Evolutionary conservation across 441 rosid species (phyloP).

Genomic region (Arabidopsis hybrid): DNA sequence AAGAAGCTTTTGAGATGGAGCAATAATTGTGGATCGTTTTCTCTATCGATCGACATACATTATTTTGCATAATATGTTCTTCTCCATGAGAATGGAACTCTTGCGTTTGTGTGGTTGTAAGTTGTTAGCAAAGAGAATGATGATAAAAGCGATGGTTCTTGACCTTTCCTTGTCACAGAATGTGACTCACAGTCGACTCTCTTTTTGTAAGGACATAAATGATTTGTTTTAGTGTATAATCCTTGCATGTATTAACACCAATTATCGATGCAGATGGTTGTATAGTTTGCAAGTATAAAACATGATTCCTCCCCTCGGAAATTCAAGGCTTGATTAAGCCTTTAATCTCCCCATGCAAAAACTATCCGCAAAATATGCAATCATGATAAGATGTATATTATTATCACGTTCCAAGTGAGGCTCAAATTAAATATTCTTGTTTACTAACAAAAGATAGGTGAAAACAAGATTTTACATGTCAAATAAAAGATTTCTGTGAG

Average conservation of each 20-base stretch:
- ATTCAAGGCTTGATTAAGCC: neutral
- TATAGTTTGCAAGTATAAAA: neutral
- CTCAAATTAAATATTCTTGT: neutral
- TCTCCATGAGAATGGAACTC: slow-evolving; percentile 32
- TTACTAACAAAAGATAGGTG: neutral
- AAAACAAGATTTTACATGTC: neutral
- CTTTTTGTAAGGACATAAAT: neutral
- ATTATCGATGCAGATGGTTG: neutral
- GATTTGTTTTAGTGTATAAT: neutral
- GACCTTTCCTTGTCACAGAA: slow-evolving; percentile 38
- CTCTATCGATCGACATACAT: slow-evolving; percentile 23
- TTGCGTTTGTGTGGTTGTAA: slow-evolving; percentile 42
- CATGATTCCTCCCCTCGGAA: no score
- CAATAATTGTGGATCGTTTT: slow-evolving; percentile 39
- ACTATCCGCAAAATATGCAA: neutral
- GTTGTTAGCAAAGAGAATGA: slow-evolving; percentile 41
- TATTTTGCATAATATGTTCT: slow-evolving; percentile 34
- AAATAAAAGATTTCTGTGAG: neutral
- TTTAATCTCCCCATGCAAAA: neutral
- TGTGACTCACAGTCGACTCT: neutral
- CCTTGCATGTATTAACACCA: neutral
- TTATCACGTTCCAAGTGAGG: neutral
- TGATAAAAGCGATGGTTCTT: slow-evolving; percentile 43
- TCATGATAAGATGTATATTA: no score
- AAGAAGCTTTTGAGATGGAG: slow-evolving; percentile 42